Base-by-base conservation (phyloP, 257 asterid species). In the Solanum boliviense region DNA sequence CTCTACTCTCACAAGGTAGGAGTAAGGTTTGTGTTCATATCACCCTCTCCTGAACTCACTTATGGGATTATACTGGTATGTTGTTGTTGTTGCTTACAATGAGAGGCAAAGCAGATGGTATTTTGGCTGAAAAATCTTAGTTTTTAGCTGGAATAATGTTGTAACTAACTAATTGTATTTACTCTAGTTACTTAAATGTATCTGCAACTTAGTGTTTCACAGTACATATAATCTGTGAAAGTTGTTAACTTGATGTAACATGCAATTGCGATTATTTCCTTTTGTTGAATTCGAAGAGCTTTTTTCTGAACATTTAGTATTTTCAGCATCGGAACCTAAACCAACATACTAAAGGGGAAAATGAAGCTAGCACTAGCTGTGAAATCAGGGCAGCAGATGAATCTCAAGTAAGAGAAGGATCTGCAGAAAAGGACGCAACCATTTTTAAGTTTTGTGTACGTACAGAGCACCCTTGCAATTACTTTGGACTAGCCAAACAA, bases 381-480 rank as follows among this genome's bases (percentile, higher is more conserved):
- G 92, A 68, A 70, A 56, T 76, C n/a, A 86, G 44, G n/a, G 89
- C 76, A 89, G 90, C 38, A 36, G 39, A 90, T 79, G 90, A 88
- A 70, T 56, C 65, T 48, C 58, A 58, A 4, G 91, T 75, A 90
- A 75, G 73, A 56, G 89, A 83, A 0, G 90, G 88, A 44, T 79
- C 79, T 46, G 83, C 92, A 34, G 89, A 52, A 32, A 90, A 89
- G 73, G 91, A 90, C 7, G 11, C 87, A 44, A 86, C 86, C 48
- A 75, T 71, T 72, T 82, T 71, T 52, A 72, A 87, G 85, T 84
- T 52, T 36, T 25, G 83, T 71, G 89, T 81, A 38, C 91, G 46
- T 68, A 90, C 94, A 29, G 84, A 72, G 82, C 96, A 94, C 89
- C 98, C 96, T 81, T 94, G 98, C 91, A 91, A 87, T 91, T 94